phyloP scores from a whole-genome alignment of 768 basidiomycete species.

The Leccinum ochraceum region DNA sequence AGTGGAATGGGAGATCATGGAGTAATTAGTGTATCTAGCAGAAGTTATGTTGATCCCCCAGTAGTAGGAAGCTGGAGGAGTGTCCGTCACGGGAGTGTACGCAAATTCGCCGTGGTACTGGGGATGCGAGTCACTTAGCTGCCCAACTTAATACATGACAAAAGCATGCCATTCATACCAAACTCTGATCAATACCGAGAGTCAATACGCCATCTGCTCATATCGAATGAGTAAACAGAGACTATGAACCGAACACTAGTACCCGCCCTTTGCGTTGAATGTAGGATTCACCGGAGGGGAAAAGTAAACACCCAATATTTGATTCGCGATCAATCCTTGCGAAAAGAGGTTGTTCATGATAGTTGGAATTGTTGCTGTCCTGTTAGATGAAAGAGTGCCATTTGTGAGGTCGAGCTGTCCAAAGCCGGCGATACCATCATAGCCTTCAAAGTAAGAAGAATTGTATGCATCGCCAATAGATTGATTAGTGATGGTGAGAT shows the following conservation, averaged over 20 bases:
- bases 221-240: neutral
- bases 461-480: conserved; percentile 29
- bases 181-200: neutral
- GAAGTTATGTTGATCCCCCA: conserved; percentile 34
- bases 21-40: conserved; percentile 8
- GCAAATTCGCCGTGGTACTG: conserved; percentile 24
- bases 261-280: neutral
- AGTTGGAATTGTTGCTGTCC: conserved; percentile 16
- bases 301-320: conserved; percentile 13
- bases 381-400: conserved; percentile 1
- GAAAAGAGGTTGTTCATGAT: conserved; percentile 22
- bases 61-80: conserved; percentile 21
- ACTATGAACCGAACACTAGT: neutral
- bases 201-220: neutral
- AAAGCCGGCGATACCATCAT: conserved; percentile 30
- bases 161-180: neutral
- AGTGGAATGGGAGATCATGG: conserved; percentile 15
- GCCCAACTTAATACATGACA: neutral
- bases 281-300: neutral
- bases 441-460: conserved; percentile 17
- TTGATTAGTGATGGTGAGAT: conserved; percentile 29
- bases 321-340: conserved; percentile 15
- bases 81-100: conserved; percentile 30
- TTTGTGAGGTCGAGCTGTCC: conserved; percentile 24
- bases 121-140: neutral